Conservation (phyloP, 768 basidiomycete species). For the Paxillus rubicundulus region DNA sequence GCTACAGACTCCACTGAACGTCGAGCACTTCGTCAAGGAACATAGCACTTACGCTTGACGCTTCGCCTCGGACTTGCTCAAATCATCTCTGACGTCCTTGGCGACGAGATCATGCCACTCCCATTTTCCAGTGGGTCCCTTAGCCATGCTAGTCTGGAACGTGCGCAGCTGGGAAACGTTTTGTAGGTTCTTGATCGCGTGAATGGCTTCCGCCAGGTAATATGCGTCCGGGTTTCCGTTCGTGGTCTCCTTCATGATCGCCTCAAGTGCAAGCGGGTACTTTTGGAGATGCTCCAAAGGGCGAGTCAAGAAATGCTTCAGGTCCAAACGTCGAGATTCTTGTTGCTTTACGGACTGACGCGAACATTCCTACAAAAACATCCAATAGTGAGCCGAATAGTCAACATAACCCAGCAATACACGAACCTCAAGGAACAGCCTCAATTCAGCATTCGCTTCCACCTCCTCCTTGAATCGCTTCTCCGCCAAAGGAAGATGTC, state of each 20-base stretch:
- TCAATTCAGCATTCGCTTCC: constrained; percentile 76
- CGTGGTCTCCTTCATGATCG: constrained; percentile 79
- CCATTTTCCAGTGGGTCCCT: constrained; percentile 75
- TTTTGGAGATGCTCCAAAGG: constrained; percentile 64
- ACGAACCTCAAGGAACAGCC: constrained; percentile 79
- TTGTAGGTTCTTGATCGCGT: constrained; percentile 80
- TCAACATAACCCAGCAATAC: background rate
- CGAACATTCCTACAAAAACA: constrained; percentile 19
- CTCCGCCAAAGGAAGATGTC: constrained; percentile 82
- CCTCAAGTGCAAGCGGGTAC: constrained; percentile 80
- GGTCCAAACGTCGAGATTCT: constrained; percentile 56
- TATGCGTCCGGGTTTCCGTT: constrained; percentile 80
- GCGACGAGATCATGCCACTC: constrained; percentile 90
- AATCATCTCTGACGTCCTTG: constrained; percentile 54
- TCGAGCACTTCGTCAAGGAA: background rate
- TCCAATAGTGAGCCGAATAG: constrained; percentile 1
- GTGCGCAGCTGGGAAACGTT: constrained; percentile 79
- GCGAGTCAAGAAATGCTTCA: constrained; percentile 60
- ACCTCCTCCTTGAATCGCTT: constrained; percentile 84
- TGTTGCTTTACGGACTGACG: constrained; percentile 52
- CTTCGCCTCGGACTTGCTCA: constrained; percentile 75
- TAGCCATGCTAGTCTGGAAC: constrained; percentile 88
- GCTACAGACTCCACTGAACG: constrained; percentile 36
- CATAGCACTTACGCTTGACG: constrained; percentile 69
- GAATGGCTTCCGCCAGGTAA: constrained; percentile 79